Percentiles rank a stretch among this genome's conserved stretches.
phyloP scores from a whole-genome alignment of 768 basidiomycete species.

The Cystofilobasidium bisporidii region DNA sequence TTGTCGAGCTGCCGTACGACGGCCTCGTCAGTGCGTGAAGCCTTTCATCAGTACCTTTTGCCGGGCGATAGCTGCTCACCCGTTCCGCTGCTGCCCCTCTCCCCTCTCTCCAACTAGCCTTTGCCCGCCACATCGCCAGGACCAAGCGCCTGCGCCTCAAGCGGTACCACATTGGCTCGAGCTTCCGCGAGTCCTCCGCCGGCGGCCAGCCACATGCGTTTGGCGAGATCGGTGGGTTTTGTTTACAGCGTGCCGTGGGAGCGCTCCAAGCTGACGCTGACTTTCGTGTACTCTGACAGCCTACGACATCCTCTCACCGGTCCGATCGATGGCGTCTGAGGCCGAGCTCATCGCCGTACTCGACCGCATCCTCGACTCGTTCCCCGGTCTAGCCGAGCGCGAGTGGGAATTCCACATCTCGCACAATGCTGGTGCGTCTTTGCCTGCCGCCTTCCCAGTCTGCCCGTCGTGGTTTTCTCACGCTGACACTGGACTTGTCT shows the following conservation, averaged over 20 bases:
- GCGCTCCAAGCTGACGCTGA: too few relatives aligned
- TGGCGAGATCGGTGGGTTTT: slow-evolving; percentile 12
- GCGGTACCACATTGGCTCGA: slow-evolving; percentile 66
- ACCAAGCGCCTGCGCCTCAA: slow-evolving; percentile 54
- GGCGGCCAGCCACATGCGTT: slow-evolving; percentile 31
- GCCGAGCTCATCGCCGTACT: slow-evolving; percentile 54
- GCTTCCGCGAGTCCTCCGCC: slow-evolving; percentile 44
- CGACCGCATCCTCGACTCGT: slow-evolving; percentile 4
- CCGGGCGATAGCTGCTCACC: too few relatives aligned
- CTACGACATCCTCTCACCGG: slow-evolving; percentile 65
- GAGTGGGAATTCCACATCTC: slow-evolving; percentile 29
- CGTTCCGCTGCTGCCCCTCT: too few relatives aligned
- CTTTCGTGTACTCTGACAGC: slow-evolving; percentile 40
- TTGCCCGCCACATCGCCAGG: slow-evolving; percentile 23
- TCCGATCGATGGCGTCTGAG: slow-evolving; percentile 57
- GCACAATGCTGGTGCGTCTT: slow-evolving; percentile 12
- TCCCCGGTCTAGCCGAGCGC: slow-evolving; percentile 35
- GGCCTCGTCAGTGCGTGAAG: slow-evolving; percentile 30
- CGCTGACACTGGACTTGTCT: too few relatives aligned
- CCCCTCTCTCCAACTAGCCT: slow-evolving; percentile 4
- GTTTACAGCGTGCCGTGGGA: too few relatives aligned
- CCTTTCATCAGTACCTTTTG: too few relatives aligned
- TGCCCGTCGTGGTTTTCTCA: neutral
- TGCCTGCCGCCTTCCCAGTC: too few relatives aligned
- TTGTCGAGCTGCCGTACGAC: slow-evolving; percentile 63